These are phyloP conservation scores for Paramecium biaurelia DNA, from an alignment of 73 alveolate species.

Conservation along the genomic window DNA sequence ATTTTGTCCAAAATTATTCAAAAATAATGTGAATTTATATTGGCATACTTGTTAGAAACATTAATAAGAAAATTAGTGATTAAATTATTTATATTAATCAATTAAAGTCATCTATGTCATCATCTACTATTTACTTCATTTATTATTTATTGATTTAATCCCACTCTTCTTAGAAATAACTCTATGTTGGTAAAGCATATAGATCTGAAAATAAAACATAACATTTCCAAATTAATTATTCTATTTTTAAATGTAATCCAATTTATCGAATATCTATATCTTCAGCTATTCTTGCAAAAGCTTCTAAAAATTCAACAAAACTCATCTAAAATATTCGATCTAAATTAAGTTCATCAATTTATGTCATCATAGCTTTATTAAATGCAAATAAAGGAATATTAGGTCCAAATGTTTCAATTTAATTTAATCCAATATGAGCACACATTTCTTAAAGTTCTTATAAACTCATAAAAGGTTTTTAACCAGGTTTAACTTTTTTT, in stretches of 20 bases:
- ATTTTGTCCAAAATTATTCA: background rate
- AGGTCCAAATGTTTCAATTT: slow-evolving; percentile 59
- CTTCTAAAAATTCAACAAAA: slow-evolving; percentile 32
- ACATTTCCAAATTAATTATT: background rate
- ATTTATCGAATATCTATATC: slow-evolving; percentile 16
- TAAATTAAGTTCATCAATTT: slow-evolving; percentile 71
- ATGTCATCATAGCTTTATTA: slow-evolving; percentile 75
- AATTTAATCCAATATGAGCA: slow-evolving; percentile 45
- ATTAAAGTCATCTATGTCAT: background rate
- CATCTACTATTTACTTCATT: background rate
- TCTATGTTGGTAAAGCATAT: background rate
- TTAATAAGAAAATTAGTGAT: background rate
- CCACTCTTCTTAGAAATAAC: slow-evolving; percentile 1
- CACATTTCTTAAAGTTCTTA: slow-evolving; percentile 64
- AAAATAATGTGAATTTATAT: background rate
- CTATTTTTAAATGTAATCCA: slow-evolving; percentile 24
- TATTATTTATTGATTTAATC: background rate
- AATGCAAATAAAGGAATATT: slow-evolving; percentile 65
- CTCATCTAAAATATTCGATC: slow-evolving; percentile 69
- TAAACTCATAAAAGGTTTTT: slow-evolving; percentile 65
- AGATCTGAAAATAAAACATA: background rate
- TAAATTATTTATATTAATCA: background rate
- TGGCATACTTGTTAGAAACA: background rate
- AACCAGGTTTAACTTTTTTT: slow-evolving; percentile 83
- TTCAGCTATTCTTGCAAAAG: slow-evolving; percentile 46